Evolutionary conservation across 768 basidiomycete genomes (phyloP).

Genomic region (Xanthoconium purpureum): DNA sequence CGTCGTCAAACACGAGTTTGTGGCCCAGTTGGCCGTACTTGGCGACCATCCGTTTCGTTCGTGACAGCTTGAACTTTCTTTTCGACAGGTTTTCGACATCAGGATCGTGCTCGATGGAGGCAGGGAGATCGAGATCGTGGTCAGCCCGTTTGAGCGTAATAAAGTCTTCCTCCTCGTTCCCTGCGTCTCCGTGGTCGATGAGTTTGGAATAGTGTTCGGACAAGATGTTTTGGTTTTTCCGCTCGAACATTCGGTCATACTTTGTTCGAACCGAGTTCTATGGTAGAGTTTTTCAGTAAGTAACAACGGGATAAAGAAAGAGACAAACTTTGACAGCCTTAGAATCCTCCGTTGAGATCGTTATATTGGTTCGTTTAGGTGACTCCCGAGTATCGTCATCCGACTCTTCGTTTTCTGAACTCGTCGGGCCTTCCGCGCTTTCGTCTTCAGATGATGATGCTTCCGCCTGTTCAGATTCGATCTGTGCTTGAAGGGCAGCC

Average conservation of each 20-base stretch:
- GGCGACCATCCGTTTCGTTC: constrained; percentile 68
- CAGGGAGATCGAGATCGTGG: constrained; percentile 70
- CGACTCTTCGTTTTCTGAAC: constrained; percentile 29
- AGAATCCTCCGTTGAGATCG: constrained; percentile 2
- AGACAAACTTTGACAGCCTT: constrained; percentile 43
- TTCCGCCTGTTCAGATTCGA: constrained; percentile 20
- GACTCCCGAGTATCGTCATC: constrained; percentile 14
- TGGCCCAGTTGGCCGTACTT: constrained; percentile 56
- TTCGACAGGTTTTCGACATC: constrained; percentile 67
- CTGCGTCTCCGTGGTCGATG: constrained; percentile 59
- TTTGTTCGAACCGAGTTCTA: constrained; percentile 71
- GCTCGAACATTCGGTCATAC: constrained; percentile 97
- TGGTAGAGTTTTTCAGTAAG: background rate
- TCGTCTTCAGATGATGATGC: constrained; percentile 19
- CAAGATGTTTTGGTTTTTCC: constrained; percentile 91
- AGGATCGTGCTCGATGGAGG: constrained; percentile 32
- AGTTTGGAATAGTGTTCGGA: constrained; percentile 89
- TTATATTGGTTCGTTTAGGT: background rate
- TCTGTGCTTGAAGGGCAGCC: constrained; percentile 35
- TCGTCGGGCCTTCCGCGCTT: constrained; percentile 9
- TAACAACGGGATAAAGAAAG: background rate
- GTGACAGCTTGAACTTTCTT: constrained; percentile 74
- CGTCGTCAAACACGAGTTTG: constrained; percentile 90
- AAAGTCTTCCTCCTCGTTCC: constrained; percentile 70
- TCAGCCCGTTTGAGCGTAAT: constrained; percentile 91